Conservation (phyloP, 2,329 filamentous ascomycete species). For the Emydomyces testavorans region DNA sequence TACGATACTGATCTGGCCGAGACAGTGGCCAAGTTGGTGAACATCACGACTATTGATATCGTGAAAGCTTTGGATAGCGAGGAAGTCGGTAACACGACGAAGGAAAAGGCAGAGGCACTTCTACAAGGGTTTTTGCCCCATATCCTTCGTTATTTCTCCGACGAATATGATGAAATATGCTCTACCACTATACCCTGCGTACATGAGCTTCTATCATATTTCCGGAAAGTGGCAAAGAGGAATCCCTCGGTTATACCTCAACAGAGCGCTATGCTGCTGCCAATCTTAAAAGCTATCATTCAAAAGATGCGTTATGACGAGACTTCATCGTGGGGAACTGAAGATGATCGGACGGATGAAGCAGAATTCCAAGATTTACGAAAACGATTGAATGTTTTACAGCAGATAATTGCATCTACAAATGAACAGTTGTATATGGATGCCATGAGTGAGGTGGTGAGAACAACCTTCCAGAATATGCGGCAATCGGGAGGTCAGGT, state of each 20-base stretch:
- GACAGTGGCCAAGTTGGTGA: constrained; percentile 88
- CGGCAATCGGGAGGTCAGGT: constrained; percentile 61
- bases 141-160: constrained; percentile 85
- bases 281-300: constrained; percentile 83
- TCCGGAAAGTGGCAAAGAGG: constrained; percentile 63
- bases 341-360: constrained; percentile 91
- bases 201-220: constrained; percentile 80
- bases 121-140: constrained; percentile 76
- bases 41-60: constrained; percentile 76
- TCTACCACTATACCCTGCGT: constrained; percentile 88
- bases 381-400: constrained; percentile 76
- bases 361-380: constrained; percentile 93
- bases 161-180: constrained; percentile 97
- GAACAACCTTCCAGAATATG: constrained; percentile 70
- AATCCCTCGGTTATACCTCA: constrained; percentile 55
- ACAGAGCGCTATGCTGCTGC: constrained; percentile 71
- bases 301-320: constrained; percentile 97
- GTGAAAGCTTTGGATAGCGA: constrained; percentile 73
- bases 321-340: constrained; percentile 82
- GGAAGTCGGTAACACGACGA: constrained; percentile 47
- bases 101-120: constrained; percentile 65
- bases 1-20: constrained; percentile 96
- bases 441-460: constrained; percentile 77
- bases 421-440: constrained; percentile 83
- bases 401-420: constrained; percentile 83